A percentile compares a stretch with the other conserved stretches of the same genome.
Conservation (phyloP, 1,284 basidiomycete species). For the Sanghuangporus sanghuang region DNA sequence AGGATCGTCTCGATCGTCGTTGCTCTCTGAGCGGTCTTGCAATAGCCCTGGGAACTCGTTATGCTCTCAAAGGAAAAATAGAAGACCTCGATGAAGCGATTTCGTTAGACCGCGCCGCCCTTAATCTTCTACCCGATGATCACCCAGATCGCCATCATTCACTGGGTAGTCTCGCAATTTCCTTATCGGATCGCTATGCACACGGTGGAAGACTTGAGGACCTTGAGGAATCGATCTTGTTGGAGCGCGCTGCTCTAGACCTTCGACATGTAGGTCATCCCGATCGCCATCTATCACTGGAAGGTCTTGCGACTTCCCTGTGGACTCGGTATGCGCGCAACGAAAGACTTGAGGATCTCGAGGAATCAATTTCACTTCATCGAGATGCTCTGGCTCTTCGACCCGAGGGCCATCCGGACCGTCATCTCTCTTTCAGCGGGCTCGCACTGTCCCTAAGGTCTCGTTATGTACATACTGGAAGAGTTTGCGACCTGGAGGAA, state of each 20-base stretch:
- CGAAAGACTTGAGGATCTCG: neutral
- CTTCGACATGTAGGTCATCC: neutral
- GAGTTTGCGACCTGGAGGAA: neutral
- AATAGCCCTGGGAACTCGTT: neutral
- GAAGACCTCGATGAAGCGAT: slow-evolving; percentile 13
- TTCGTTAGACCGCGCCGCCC: neutral
- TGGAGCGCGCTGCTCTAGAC: neutral
- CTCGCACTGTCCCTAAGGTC: neutral
- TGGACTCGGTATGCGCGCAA: neutral
- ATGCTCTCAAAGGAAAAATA: slow-evolving; percentile 18
- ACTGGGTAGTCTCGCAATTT: neutral
- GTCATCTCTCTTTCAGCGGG: neutral
- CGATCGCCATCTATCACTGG: neutral
- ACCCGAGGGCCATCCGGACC: neutral
- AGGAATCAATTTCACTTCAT: neutral
- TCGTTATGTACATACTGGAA: neutral
- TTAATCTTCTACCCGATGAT: neutral
- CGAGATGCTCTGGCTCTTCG: neutral
- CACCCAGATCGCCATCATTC: neutral
- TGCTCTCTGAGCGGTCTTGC: neutral
- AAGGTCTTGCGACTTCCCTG: neutral
- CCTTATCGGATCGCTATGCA: neutral
- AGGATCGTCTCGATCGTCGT: neutral
- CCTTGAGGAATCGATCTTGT: neutral
- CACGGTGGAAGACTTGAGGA: neutral